Evolutionary conservation across 805 yeast species (phyloP), one percentile per base, ranked within the genome.

Genomic region (Cyberlindnera petersonii): DNA sequence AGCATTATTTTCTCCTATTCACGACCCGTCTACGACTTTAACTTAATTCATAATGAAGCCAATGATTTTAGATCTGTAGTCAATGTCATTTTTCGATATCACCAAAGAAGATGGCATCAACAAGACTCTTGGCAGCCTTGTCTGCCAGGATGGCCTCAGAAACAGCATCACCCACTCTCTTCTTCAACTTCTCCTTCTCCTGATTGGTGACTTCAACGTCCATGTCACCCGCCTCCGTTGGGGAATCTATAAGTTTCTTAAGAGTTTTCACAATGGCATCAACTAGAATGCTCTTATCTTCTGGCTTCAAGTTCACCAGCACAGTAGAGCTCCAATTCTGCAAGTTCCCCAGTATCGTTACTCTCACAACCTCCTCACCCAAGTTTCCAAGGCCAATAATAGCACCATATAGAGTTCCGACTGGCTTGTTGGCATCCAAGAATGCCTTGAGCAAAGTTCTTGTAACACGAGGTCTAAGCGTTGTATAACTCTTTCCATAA

Each of bases 381-480:
- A 93, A 65, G 15, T 82, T 86, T 40, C 77, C 74, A 53, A 93
- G 72, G 6, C 98, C 98, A 34, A 77, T 74, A 22, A 94, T 73
- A 5, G 97, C 82, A 26, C 99, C 99, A 53, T 84, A 93, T 46
- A 88, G 87, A 0, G 98, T 87, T 2, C 96, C 95, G 13, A 82
- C 70, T 0, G 95, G 88, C 50, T 84, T 80, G 26, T 82, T 76
- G 7, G 88, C 73, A 53, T 89, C 95, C 60, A 93, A 68, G 49
- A 94, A 84, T 0, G 97, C 97, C 54, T 95, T 79, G 44, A 94
- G 68, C 39, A 94, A 67, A 2, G 98, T 94, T 59, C 98, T 74
- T 6, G 97, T 88, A 4, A 93, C 91, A 49, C 98, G 75, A 22
- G 98, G 96, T 54, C 86, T 86, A 50, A 93, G 70, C 2, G 97